A percentile compares a stretch with the other conserved stretches of the same genome.
Evolutionary conservation across 1,284 basidiomycete species (phyloP).

Genomic region (Ustilago curta): DNA sequence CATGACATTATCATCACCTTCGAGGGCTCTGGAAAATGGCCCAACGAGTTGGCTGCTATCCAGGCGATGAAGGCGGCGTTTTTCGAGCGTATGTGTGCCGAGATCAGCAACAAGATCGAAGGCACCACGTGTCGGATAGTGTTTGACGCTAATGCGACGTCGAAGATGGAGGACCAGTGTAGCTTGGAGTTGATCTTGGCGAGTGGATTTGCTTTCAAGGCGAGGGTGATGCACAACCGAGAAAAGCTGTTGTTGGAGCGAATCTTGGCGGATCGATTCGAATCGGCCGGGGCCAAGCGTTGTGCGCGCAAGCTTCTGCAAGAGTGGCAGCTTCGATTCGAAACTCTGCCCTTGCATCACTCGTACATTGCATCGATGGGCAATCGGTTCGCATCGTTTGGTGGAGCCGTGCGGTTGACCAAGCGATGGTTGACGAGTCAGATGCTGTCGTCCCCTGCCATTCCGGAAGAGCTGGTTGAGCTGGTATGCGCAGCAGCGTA

Average conservation of each 20-base stretch:
- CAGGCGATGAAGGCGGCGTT: constrained; percentile 96
- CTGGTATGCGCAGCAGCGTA: constrained; percentile 79
- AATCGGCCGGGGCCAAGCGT: constrained; percentile 70
- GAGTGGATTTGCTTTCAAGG: constrained; percentile 87
- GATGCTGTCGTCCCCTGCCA: constrained; percentile 80
- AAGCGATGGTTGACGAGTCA: constrained; percentile 94
- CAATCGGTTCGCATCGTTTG: constrained; percentile 83
- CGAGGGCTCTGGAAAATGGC: constrained; percentile 89
- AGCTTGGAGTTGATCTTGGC: constrained; percentile 82
- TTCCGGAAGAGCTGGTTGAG: constrained; percentile 84
- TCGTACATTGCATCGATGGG: constrained; percentile 82
- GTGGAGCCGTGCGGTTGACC: constrained; percentile 84
- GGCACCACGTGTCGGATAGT: constrained; percentile 70
- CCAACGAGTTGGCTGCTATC: constrained; percentile 90
- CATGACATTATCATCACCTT: constrained; percentile 72
- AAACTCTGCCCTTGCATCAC: constrained; percentile 85
- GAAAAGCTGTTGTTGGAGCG: constrained; percentile 84
- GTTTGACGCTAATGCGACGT: constrained; percentile 72
- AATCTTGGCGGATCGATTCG: constrained; percentile 71
- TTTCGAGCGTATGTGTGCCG: constrained; percentile 63
- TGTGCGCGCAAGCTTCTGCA: constrained; percentile 77
- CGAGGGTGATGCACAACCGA: constrained; percentile 87
- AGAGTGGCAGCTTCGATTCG: constrained; percentile 78
- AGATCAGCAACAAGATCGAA: constrained; percentile 50
- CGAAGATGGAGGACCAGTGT: constrained; percentile 76